A percentile compares a stretch with the other conserved stretches of the same genome.
phyloP scores from a whole-genome alignment of 2,329 filamentous ascomycete species.

The Fusarium aywerte region DNA sequence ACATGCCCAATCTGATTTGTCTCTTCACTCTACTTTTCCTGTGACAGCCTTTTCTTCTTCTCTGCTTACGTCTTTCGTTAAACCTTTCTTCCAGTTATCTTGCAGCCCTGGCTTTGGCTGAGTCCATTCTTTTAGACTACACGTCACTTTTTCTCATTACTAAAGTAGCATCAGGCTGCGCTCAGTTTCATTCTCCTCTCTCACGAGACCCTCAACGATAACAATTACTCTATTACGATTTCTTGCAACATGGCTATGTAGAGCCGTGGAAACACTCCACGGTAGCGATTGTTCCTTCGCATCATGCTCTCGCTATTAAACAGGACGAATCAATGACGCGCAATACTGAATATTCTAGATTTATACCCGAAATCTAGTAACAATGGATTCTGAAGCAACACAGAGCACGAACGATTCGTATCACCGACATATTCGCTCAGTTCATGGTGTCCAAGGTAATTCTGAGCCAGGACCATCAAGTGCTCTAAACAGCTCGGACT shows the following conservation, averaged over 20 bases:
- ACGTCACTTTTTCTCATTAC: slow-evolving; percentile 9
- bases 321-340: slow-evolving; percentile 23
- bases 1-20: slow-evolving; percentile 22
- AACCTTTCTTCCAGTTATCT: slow-evolving; percentile 15
- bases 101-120: slow-evolving; percentile 38
- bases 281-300: slow-evolving; percentile 15
- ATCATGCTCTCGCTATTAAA: slow-evolving; percentile 30
- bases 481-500: slow-evolving; percentile 16
- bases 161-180: slow-evolving; percentile 15
- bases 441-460: slow-evolving; percentile 36
- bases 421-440: slow-evolving; percentile 43
- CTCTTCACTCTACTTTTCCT: slow-evolving; percentile 11
- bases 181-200: neutral
- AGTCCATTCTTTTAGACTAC: slow-evolving; percentile 33
- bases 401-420: slow-evolving; percentile 42
- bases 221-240: slow-evolving; percentile 2
- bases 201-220: neutral
- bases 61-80: slow-evolving; percentile 31
- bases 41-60: slow-evolving; percentile 18
- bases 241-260: slow-evolving; percentile 26
- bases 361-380: slow-evolving; percentile 12
- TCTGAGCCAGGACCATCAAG: slow-evolving; percentile 23
- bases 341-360: slow-evolving; percentile 26
- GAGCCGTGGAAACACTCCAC: slow-evolving; percentile 9
- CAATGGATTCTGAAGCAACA: slow-evolving; percentile 39